Conservation (phyloP, 441 rosid genomes). For the Jatropha multifida region DNA sequence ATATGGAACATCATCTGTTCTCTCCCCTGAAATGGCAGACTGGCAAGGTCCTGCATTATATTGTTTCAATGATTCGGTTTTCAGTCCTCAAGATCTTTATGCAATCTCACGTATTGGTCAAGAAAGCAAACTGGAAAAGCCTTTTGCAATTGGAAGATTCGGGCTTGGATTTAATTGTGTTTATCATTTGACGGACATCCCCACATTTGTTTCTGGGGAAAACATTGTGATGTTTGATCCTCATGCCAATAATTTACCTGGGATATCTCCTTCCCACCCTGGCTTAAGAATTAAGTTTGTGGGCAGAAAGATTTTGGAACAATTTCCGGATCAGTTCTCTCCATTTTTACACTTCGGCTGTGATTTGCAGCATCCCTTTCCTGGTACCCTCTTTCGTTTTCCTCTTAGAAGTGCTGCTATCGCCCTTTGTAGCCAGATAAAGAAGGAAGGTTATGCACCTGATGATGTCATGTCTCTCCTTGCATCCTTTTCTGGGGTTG, state of each 20-base stretch:
- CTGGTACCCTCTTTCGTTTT: constrained; percentile 97
- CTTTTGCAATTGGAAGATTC: constrained; percentile 97
- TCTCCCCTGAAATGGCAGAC: constrained; percentile 99
- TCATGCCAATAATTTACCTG: constrained; percentile 95
- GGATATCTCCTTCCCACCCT: constrained; percentile 97
- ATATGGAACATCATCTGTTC: constrained; percentile 96
- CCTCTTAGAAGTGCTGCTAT: constrained; percentile 80
- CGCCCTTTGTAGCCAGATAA: constrained; percentile 88
- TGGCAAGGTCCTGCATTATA: constrained; percentile 99
- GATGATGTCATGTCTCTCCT: constrained; percentile 92
- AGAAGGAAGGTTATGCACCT: constrained; percentile 79
- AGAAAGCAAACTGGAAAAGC: constrained; percentile 97
- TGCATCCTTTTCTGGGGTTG: constrained; percentile 74
- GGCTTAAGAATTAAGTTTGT: constrained; percentile 92
- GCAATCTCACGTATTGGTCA: constrained; percentile 99
- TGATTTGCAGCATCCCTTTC: constrained; percentile 79
- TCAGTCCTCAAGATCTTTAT: constrained; percentile 95
- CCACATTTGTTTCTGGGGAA: constrained; percentile 97
- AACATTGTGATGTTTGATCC: constrained; percentile 99
- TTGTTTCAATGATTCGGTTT: constrained; percentile 95
- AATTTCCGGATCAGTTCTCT: constrained; percentile 98
- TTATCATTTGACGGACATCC: constrained; percentile 97
- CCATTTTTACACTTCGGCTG: constrained; percentile 98
- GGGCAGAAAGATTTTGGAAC: constrained; percentile 91
- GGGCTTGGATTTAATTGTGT: constrained; percentile 99